A percentile compares a stretch with the other conserved stretches of the same genome.
Conservation (phyloP, 2,329 filamentous ascomycete species). For the Fusarium sp. region DNA sequence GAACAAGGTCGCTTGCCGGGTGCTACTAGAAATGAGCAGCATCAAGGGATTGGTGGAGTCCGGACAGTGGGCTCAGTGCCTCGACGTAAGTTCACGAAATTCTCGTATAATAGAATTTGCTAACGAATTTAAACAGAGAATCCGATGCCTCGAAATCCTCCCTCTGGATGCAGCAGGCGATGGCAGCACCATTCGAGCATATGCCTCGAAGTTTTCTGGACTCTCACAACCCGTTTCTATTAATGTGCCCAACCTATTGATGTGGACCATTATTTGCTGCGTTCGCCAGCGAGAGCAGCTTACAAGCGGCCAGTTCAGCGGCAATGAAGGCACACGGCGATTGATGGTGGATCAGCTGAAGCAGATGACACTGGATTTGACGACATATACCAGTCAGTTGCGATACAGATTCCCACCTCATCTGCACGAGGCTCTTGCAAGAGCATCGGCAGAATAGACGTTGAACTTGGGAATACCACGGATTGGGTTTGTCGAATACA, state of each 20-base stretch:
- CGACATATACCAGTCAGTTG: conserved; percentile 92
- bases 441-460: conserved; percentile 72
- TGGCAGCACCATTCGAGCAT: conserved; percentile 78
- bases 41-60: conserved; percentile 66
- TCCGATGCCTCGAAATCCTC: conserved; percentile 78
- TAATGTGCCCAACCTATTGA: conserved; percentile 88
- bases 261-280: conserved; percentile 93
- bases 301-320: conserved; percentile 75
- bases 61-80: conserved; percentile 63
- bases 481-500: conserved; percentile 22
- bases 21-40: conserved; percentile 67
- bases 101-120: not conserved
- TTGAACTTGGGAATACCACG: not conserved
- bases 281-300: conserved; percentile 78
- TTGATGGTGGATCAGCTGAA: conserved; percentile 75
- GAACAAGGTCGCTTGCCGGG: conserved; percentile 64
- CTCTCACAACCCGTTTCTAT: conserved; percentile 83
- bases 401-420: conserved; percentile 87
- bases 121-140: conserved; percentile 62
- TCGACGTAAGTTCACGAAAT: conserved; percentile 60
- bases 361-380: conserved; percentile 86
- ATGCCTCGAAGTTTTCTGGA: conserved; percentile 80
- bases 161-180: conserved; percentile 79
- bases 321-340: conserved; percentile 70
- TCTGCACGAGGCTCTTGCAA: conserved; percentile 87